Base-by-base conservation (phyloP, 164 flowering plant species). In the Euptelea pleiosperma region DNA sequence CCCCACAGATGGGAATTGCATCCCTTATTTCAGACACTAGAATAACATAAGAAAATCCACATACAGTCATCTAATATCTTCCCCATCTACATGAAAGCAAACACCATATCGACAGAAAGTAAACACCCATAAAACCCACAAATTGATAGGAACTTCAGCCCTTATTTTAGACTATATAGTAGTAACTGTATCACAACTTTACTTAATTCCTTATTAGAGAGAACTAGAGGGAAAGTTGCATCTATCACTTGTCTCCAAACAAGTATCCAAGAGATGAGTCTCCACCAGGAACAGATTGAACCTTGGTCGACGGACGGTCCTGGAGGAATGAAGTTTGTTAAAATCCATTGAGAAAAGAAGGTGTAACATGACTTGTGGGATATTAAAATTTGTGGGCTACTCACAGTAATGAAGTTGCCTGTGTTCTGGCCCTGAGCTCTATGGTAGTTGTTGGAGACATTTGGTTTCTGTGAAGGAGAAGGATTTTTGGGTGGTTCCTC, bases 221-320 rank as follows among this genome's bases (percentile, higher is more conserved):
- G n/a, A n/a, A n/a, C n/a, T n/a, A n/a, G n/a, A n/a, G n/a, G n/a
- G n/a, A n/a, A n/a, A n/a, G n/a, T n/a, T n/a, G n/a, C n/a, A 31
- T 31, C 7, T 31, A 56, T 67, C 57, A 75, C 66, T 76, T 76
- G 25, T 73, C 71, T 61, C 77, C 77, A 63, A 77, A 77, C 64
- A 77, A 67, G 76, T 77, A 77, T 29, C 78, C 81, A 18, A 77
- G 68, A 35, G 78, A 72, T 30, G 81, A 77, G 29, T 62, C 70
- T 66, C 81, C 81, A 14, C 81, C 78, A 1, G 78, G 81, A 31
- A 53, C 76, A 19, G 76, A 72, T 19, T 61, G 64, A 50, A 77
- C 81, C 57, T 67, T 74, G 0, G 81, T 77, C 1, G 81, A 63
- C 3, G 81, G 81, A 15, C 81, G 81, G n/a, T 68, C 81, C 81